Evolutionary conservation across 352 stramenopile species (phyloP).

Genomic region (Phytopythium boreale): DNA sequence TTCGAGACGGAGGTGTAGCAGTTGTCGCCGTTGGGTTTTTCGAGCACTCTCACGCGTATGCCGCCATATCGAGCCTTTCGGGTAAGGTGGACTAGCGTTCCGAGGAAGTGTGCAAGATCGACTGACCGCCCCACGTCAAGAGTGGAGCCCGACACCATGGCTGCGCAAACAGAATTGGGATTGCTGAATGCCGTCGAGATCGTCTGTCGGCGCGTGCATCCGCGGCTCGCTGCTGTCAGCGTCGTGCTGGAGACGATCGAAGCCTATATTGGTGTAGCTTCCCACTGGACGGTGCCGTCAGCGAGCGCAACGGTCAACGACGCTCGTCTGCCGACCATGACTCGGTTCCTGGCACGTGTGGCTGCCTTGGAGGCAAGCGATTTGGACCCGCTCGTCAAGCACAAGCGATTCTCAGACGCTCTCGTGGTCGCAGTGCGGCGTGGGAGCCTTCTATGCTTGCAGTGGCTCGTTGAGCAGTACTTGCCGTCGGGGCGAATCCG

Average conservation of each 20-base stretch:
- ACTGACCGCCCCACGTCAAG: too few relatives aligned
- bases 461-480: constrained; percentile 1
- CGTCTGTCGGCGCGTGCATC: background rate
- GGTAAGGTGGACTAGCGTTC: too few relatives aligned
- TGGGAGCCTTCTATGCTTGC: background rate
- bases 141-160: too few relatives aligned
- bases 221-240: background rate
- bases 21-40: too few relatives aligned
- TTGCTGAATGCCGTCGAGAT: background rate
- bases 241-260: background rate
- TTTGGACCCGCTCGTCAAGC: constrained; percentile 4
- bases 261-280: background rate
- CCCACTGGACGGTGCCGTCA: background rate
- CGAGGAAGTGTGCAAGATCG: too few relatives aligned
- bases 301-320: background rate
- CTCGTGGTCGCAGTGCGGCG: background rate
- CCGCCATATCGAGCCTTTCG: too few relatives aligned
- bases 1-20: too few relatives aligned
- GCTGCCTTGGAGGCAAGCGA: background rate
- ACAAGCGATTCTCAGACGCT: background rate
- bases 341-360: background rate
- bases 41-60: too few relatives aligned
- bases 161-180: constrained; percentile 13
- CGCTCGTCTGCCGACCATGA: background rate
- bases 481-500: background rate